Base-by-base conservation (phyloP, 2,329 filamentous ascomycete species). In the Ascochyta clinopodiicola region DNA sequence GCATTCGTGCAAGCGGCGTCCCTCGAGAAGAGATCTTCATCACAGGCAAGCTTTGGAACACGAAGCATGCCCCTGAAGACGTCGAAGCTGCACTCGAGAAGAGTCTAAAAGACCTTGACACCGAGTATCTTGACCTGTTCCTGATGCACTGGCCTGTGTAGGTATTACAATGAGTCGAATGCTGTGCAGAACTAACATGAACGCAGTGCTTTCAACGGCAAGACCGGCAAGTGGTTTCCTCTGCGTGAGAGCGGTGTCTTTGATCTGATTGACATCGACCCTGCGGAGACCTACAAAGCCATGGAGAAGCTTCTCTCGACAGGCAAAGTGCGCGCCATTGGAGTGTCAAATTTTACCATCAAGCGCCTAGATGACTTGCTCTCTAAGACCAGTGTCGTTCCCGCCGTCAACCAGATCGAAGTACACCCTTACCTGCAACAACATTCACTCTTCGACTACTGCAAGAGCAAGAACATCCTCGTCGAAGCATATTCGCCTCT, bases 341-440 rank as follows among this genome's bases (percentile, higher is more conserved):
- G 90, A 63, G 88, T 94, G 51, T 92, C 88, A 73, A 95, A 94
- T 82, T 94, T 94, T 74, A 88, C 83, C 57, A 89, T 92, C 70
- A 84, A 80, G 73, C 89, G 92, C 75, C 79, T 94, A 21, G 88
- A 92, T 80, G 88, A 84, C 70, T 80, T 80, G 52, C 79, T 94
- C 53, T 85, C 82, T 63, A 83, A 88, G 66, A 82, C 84, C 13
- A 81, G 79, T 57, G 84, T 81, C 75, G 86, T 86, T 76, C 82
- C 81, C 3, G 87, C 88, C 15, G 89, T 90, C 63, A 92, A 93
- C 82, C 89, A 94, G 77, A 84, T 91, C 71, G 90, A 92, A 78
- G 81, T 91, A 24, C 89, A 92, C 88, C 61, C 89, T 2, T 66
- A 62, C 15, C 59, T 65, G 2, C 66, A 61, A 42, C 62, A 67